Evolutionary conservation across 768 basidiomycete genomes (phyloP).

Genomic region (Coprinellus micaceus): DNA sequence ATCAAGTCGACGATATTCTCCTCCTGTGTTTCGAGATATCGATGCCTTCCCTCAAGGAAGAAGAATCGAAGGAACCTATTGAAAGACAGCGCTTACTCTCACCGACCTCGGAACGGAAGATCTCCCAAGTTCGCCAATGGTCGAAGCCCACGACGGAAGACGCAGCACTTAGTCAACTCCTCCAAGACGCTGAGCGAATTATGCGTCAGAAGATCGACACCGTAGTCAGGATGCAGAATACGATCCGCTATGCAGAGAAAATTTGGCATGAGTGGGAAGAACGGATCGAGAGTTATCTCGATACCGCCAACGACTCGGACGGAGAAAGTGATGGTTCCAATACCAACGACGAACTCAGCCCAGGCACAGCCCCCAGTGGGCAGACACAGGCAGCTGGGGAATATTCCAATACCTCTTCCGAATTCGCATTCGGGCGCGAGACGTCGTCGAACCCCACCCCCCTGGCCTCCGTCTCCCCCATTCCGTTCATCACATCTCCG

Average conservation of each 20-base stretch:
- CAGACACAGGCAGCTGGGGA: slow-evolving; percentile 26
- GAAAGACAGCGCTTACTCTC: slow-evolving; percentile 89
- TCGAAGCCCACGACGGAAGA: slow-evolving; percentile 83
- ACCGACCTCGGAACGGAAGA: slow-evolving; percentile 83
- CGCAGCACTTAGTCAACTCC: slow-evolving; percentile 73
- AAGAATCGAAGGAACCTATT: slow-evolving; percentile 86
- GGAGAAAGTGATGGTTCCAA: slow-evolving; percentile 42
- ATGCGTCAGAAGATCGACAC: slow-evolving; percentile 94
- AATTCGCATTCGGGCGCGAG: slow-evolving; percentile 54
- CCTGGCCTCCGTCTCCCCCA: slow-evolving; percentile 53
- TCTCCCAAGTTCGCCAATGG: slow-evolving; percentile 83
- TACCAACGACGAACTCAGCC: slow-evolving; percentile 39
- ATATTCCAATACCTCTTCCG: slow-evolving; percentile 63
- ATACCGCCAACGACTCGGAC: slow-evolving; percentile 50
- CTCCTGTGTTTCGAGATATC: slow-evolving; percentile 77
- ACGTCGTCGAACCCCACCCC: slow-evolving; percentile 61
- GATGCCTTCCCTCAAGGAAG: slow-evolving; percentile 86
- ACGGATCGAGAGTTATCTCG: slow-evolving; percentile 68
- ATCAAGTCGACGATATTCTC: slow-evolving; percentile 84
- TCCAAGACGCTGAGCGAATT: slow-evolving; percentile 83
- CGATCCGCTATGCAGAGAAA: slow-evolving; percentile 94
- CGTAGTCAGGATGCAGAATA: slow-evolving; percentile 94
- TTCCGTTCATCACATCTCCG: slow-evolving; percentile 30
- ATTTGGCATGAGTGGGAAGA: slow-evolving; percentile 97
- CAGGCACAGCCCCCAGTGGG: slow-evolving; percentile 19